A percentile compares a stretch with the other conserved stretches of the same genome.
These are phyloP conservation scores for Rhynchosporium agropyri DNA, from an alignment of 2,329 filamentous ascomycete species.

Conservation along the genomic window DNA sequence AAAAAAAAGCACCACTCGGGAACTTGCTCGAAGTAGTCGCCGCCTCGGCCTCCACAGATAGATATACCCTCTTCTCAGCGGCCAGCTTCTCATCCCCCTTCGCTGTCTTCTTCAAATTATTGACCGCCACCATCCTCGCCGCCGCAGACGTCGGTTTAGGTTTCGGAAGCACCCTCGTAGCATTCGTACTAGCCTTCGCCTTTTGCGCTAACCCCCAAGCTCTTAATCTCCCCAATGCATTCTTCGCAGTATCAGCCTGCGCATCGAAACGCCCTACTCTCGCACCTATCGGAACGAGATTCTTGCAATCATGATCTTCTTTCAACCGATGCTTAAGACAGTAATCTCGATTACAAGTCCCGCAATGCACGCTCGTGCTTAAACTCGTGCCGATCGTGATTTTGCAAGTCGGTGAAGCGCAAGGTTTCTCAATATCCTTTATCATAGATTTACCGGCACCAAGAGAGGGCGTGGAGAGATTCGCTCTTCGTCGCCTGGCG, in stretches of 20 bases:
- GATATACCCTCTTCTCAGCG: conserved; percentile 81
- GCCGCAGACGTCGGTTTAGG: conserved; percentile 65
- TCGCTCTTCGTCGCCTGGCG: conserved; percentile 55
- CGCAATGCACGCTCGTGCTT: conserved; percentile 69
- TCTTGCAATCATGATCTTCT: conserved; percentile 84
- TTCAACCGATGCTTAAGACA: conserved; percentile 76
- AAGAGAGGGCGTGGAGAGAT: conserved; percentile 55
- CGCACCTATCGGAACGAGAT: conserved; percentile 64
- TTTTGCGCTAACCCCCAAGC: conserved; percentile 80
- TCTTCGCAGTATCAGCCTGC: conserved; percentile 65
- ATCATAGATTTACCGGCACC: conserved; percentile 58
- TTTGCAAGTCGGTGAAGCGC: conserved; percentile 67
- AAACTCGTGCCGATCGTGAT: conserved; percentile 70
- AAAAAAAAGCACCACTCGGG: conserved; percentile 80
- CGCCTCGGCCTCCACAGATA: conserved; percentile 88
- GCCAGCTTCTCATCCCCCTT: conserved; percentile 87
- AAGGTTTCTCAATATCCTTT: conserved; percentile 66
- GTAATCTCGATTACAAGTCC: conserved; percentile 71
- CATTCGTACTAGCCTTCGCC: conserved; percentile 45
- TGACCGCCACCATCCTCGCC: conserved; percentile 68
- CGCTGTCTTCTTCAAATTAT: conserved; percentile 79
- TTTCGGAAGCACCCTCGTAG: conserved; percentile 57
- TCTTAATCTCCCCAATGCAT: conserved; percentile 75
- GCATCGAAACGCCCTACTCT: conserved; percentile 49
- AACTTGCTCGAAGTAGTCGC: conserved; percentile 83